These are phyloP conservation scores for Verbascum thapsus DNA, from an alignment of 257 asterid species.

Conservation along the genomic window DNA sequence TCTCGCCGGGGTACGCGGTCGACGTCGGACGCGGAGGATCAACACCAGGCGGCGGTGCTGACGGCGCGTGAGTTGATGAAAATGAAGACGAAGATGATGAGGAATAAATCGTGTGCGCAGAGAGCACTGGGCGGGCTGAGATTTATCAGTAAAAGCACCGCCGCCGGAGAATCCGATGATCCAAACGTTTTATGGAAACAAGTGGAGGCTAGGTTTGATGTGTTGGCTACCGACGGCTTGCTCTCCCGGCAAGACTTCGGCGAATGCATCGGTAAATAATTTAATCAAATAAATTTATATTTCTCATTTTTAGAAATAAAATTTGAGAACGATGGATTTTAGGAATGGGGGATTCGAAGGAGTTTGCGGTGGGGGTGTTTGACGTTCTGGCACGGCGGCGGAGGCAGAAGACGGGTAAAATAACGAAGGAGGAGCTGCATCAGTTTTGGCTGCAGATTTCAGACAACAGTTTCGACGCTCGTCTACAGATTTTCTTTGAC, in stretches of 20 bases:
- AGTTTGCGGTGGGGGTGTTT: constrained; percentile 81
- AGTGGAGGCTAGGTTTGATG: constrained; percentile 71
- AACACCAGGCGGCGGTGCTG: constrained; percentile 38
- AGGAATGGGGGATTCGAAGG: constrained; percentile 95
- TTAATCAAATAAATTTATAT: no score
- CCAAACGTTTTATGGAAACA: constrained; percentile 55
- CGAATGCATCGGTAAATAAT: constrained; percentile 87
- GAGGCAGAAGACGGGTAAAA: constrained; percentile 54
- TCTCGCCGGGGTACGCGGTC: constrained; percentile 71
- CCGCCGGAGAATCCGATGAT: constrained; percentile 47
- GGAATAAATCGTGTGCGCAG: constrained; percentile 77
- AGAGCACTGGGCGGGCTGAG: constrained; percentile 84
- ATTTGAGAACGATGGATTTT: no score
- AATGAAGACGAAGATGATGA: constrained; percentile 60
- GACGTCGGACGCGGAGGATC: constrained; percentile 43
- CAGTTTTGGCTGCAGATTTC: constrained; percentile 88
- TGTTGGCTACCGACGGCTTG: constrained; percentile 60
- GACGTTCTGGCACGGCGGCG: constrained; percentile 82
- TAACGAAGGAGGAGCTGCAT: constrained; percentile 77
- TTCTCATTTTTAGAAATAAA: no score
- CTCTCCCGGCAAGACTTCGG: constrained; percentile 83
- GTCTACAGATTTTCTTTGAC: constrained; percentile 95
- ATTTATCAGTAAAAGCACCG: constrained; percentile 66
- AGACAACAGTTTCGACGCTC: constrained; percentile 86
- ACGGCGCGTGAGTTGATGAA: constrained; percentile 74